Conservation (phyloP, 2,329 filamentous ascomycete genomes). For the Fusarium torulosum region DNA sequence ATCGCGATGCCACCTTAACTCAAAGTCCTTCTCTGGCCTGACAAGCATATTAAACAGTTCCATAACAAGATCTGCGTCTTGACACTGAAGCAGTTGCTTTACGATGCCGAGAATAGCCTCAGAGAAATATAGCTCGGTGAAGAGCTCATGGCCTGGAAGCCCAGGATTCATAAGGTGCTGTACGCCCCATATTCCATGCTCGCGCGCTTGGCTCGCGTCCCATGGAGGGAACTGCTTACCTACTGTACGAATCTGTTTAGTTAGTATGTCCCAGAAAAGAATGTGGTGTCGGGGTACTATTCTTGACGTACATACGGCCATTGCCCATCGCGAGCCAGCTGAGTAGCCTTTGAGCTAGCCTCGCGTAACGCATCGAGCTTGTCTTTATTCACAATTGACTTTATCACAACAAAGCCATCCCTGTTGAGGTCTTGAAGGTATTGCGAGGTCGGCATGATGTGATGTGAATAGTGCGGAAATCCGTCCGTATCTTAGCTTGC, state of each 20-base stretch:
- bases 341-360: slow-evolving; percentile 69
- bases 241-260: not conserved
- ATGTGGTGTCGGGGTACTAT: slow-evolving; percentile 49
- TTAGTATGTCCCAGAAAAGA: not conserved
- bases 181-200: slow-evolving; percentile 85
- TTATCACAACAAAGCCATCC: slow-evolving; percentile 83
- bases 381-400: slow-evolving; percentile 68
- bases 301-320: slow-evolving; percentile 76
- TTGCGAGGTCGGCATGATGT: slow-evolving; percentile 38
- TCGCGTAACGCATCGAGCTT: slow-evolving; percentile 70
- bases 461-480: slow-evolving; percentile 19
- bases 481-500: slow-evolving; percentile 11
- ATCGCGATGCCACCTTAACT: slow-evolving; percentile 87
- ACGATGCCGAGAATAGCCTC: slow-evolving; percentile 72
- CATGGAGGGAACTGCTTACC: slow-evolving; percentile 94
- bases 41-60: slow-evolving; percentile 91
- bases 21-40: slow-evolving; percentile 77
- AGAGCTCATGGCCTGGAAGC: slow-evolving; percentile 71
- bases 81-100: slow-evolving; percentile 69
- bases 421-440: slow-evolving; percentile 66
- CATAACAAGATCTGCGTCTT: slow-evolving; percentile 78
- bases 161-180: slow-evolving; percentile 85
- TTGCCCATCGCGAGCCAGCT: slow-evolving; percentile 73
- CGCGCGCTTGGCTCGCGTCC: slow-evolving; percentile 67
- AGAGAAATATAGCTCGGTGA: slow-evolving; percentile 79